These are phyloP conservation scores for Pythium dissotocum DNA, from an alignment of 352 stramenopile genomes.

Conservation along the genomic window DNA sequence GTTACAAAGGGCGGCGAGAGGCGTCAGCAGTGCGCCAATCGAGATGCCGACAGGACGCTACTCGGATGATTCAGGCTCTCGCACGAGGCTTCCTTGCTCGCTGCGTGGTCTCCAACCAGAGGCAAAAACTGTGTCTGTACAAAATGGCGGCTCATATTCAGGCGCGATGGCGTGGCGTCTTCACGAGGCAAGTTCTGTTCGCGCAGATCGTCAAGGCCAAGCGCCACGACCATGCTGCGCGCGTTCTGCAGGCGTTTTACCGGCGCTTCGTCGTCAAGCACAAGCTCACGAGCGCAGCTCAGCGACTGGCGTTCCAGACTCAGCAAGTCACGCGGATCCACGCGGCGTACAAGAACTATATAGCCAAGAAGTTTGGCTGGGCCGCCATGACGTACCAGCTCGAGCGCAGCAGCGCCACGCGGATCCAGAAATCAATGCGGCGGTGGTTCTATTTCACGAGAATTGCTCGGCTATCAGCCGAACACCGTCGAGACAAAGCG, in stretches of 20 bases:
- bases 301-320: conserved; percentile 13
- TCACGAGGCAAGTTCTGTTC: conserved; percentile 11
- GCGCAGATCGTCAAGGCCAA: conserved; percentile 8
- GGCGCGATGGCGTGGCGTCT: conserved; percentile 31
- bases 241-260: conserved; percentile 45
- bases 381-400: conserved; percentile 37
- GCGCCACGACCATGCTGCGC: conserved; percentile 34
- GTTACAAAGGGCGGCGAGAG: conserved; percentile 29
- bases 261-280: conserved; percentile 24
- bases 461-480: conserved; percentile 15
- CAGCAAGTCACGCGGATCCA: conserved; percentile 39
- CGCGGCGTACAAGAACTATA: conserved; percentile 55
- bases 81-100: conserved; percentile 29
- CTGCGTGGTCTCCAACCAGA: conserved; percentile 15
- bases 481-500: conserved; percentile 25
- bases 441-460: conserved; percentile 37
- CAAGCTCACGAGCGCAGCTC: conserved; percentile 29
- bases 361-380: conserved; percentile 70
- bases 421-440: conserved; percentile 36
- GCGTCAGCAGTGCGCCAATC: conserved; percentile 1
- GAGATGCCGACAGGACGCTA: conserved; percentile 13
- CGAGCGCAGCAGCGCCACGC: conserved; percentile 41
- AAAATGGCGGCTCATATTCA: conserved; percentile 24
- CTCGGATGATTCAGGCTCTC: conserved; percentile 26
- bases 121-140: neutral